Evolutionary conservation across 2,329 filamentous ascomycete species (phyloP), one percentile per base, ranked within the genome.

Genomic region (Nigrospora osmanthi): DNA sequence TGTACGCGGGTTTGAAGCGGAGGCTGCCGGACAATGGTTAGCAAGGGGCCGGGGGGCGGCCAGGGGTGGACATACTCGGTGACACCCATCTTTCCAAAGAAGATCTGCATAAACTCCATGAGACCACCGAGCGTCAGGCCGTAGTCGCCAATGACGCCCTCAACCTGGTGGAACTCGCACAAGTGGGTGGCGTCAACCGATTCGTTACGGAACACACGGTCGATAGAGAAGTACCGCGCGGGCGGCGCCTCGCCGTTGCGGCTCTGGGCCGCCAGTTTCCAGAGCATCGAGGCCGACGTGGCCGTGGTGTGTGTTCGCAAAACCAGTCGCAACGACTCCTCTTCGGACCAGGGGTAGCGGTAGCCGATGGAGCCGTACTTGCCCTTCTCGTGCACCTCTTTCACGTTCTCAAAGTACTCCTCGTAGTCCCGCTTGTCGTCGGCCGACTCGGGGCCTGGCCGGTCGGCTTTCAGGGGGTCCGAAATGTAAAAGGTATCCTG

Each of bases 401-500:
- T 81, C 49, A 96, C 82, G 59, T 94, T 89, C 45, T 94, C 76
- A 81, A 85, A 95, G 71, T 97, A 97, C 55, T 84, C 68, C 52
- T 88, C 76, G 66, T 93, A 94, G 67, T 94, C 80, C 56, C 71
- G 67, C 59, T 76, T 71, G 54, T 75, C 70, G 49, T 79, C 69
- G 34, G 76, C 66, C 19, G 73, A 70, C 32, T 74, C 70, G 19
- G 75, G 69, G 46, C 75, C 73, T 19, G 85, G 84, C 56, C 70
- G 75, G 60, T 90, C 89, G 34, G 89, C 90, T 47, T 68, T 69
- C 48, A 81, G 74, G 38, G 93, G 93, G 60, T 98, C 90, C 35
- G 89, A 89, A 59, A 97, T 91, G 73, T 96, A 98, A 74, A 97
- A 97, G 46, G 93, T 97, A 61, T 98, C 93, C 75, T 98, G 93